phyloP scores from a whole-genome alignment of 116 monocot species.

The Zostera marina region DNA sequence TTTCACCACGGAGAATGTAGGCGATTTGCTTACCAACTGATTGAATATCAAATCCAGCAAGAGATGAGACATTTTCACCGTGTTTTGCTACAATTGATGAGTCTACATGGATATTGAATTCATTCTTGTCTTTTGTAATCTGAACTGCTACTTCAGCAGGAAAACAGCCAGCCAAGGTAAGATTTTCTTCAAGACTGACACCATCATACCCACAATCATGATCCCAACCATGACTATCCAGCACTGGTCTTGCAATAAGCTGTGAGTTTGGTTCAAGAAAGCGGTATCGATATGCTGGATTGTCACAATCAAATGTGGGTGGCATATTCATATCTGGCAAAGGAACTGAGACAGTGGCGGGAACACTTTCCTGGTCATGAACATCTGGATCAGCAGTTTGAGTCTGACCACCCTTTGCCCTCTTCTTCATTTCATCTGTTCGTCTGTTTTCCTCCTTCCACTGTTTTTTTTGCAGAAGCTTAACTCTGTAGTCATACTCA shows the following conservation, averaged over 20 bases:
- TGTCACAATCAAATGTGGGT: slow-evolving; percentile 67
- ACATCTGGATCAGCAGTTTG: slow-evolving; percentile 30
- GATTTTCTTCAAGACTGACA: slow-evolving; percentile 60
- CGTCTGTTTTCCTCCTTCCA: slow-evolving; percentile 61
- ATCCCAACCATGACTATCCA: slow-evolving; percentile 90
- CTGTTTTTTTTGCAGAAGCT: slow-evolving; percentile 88
- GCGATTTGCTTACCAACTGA: slow-evolving; percentile 59
- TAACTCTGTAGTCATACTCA: slow-evolving; percentile 77
- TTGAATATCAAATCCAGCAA: slow-evolving; percentile 81
- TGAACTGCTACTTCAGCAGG: slow-evolving; percentile 39
- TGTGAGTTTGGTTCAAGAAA: slow-evolving; percentile 70
- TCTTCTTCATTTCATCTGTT: slow-evolving; percentile 69
- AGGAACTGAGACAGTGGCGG: slow-evolving; percentile 54
- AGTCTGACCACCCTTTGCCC: slow-evolving; percentile 17
- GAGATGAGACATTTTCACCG: slow-evolving; percentile 52
- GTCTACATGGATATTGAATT: slow-evolving; percentile 66
- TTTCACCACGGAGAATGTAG: slow-evolving; percentile 50
- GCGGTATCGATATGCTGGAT: slow-evolving; percentile 52
- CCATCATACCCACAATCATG: slow-evolving; percentile 89
- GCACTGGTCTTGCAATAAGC: slow-evolving; percentile 49
- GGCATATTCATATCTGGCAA: slow-evolving; percentile 82
- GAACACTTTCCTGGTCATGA: slow-evolving; percentile 46
- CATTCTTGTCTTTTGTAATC: slow-evolving; percentile 80
- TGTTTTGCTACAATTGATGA: slow-evolving; percentile 57
- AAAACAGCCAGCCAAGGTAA: slow-evolving; percentile 32